These are phyloP conservation scores for Taphrina confusa DNA, from an alignment of 1,139 yeast species.

Conservation along the genomic window DNA sequence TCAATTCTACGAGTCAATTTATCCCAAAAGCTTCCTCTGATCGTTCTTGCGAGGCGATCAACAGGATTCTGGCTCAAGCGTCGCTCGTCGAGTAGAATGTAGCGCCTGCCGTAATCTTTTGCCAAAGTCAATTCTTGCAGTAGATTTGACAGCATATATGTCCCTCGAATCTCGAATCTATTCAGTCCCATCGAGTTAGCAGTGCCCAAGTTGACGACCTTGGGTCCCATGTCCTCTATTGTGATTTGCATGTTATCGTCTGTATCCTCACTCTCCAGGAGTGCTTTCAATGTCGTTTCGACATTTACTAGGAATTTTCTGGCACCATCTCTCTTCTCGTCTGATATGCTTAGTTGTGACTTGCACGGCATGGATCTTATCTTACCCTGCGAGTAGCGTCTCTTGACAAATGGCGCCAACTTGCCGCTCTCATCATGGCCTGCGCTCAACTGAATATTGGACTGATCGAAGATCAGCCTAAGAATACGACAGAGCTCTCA, in stretches of 20 bases:
- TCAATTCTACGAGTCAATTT: conserved; percentile 73
- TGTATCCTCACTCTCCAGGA: conserved; percentile 79
- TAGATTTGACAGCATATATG: conserved; percentile 84
- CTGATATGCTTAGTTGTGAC: not conserved
- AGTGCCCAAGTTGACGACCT: conserved; percentile 78
- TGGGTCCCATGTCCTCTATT: conserved; percentile 91
- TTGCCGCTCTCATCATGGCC: not conserved
- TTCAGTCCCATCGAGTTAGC: conserved; percentile 46
- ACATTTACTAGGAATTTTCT: conserved; percentile 76
- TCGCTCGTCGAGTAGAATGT: conserved; percentile 77
- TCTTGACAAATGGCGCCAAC: conserved; percentile 5
- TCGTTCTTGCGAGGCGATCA: conserved; percentile 69
- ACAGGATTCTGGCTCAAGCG: conserved; percentile 89
- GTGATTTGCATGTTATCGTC: conserved; percentile 85
- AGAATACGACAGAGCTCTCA: not conserved
- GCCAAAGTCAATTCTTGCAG: conserved; percentile 90
- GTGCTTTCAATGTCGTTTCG: conserved; percentile 66
- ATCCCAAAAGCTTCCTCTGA: conserved; percentile 78
- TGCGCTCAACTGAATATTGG: not conserved
- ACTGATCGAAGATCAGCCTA: not conserved
- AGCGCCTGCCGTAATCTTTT: conserved; percentile 72
- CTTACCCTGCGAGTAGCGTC: conserved; percentile 29
- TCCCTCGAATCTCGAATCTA: conserved; percentile 70
- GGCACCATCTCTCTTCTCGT: conserved; percentile 11
- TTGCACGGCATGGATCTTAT: not conserved